Base-by-base conservation (phyloP, 768 basidiomycete genomes). In the Coprinopsis strossmayeri region DNA sequence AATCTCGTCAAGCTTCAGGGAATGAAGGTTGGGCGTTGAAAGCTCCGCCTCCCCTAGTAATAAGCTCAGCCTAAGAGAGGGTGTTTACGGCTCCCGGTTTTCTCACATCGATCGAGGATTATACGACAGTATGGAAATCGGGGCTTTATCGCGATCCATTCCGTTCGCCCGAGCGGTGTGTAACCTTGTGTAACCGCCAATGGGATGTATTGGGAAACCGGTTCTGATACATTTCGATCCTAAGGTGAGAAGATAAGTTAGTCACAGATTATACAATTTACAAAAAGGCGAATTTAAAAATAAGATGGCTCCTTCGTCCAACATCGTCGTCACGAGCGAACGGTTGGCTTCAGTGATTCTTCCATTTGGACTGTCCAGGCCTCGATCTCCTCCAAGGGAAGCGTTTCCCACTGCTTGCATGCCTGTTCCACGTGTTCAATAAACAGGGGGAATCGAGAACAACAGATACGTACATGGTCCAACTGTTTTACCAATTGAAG, bases 361-460 rank as follows among this genome's bases (percentile, higher is more conserved):
- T 55, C 61, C 62, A 78, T 62, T 64, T 77, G 64, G 52, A 85
- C 63, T 46, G 78, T 64, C 80, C 80, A 60, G 58, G 68, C 64
- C 39, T 76, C 72, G n/a, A 88, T 77, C 23, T 84, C 78, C n/a
- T 85, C 81, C 44, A 73, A 67, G 1, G 82, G 80, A 5, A 85
- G 57, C 23, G 73, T 66, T 48, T 64, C 61, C 79, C 82, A 87
- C 45, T 68, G 69, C 10, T 67, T 62, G 44, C 69, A 70, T 81
- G 50, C 48, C 50, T 37, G 28, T 34, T n/a, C 12, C 40, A 42
- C 30, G 7, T 42, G 18, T 9, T 42, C 24, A 25, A 17, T 24
- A 42, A 20, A 13, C 25, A 37, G n/a, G 46, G 35, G 15, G 32
- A 37, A 30, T 18, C 43, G 12, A 4, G 20, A 18, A 10, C 49